phyloP scores from a whole-genome alignment of 208 protist genomes.

The Trichomonas gallinae region DNA sequence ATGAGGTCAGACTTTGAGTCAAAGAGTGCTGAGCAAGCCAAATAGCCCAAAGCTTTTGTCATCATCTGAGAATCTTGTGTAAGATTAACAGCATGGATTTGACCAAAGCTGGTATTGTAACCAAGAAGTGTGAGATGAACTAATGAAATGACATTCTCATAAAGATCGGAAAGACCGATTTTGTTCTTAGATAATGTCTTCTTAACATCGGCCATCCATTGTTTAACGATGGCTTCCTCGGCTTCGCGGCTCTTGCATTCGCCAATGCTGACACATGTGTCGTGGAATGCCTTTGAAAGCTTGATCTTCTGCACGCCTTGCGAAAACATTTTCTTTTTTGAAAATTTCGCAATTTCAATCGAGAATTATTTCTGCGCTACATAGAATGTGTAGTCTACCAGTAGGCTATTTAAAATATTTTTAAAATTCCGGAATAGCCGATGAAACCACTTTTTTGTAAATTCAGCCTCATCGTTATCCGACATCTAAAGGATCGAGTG shows the following conservation, averaged over 20 bases:
- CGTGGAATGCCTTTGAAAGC: not conserved
- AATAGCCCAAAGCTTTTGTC: not conserved
- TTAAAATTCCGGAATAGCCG: no score
- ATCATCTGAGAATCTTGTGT: constrained; percentile 1
- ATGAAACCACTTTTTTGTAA: no score
- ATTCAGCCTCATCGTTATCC: no score
- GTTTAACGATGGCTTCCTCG: not conserved
- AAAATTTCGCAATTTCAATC: no score
- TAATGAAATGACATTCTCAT: not conserved
- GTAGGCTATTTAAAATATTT: no score
- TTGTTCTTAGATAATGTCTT: not conserved
- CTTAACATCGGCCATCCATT: not conserved
- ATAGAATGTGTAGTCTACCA: no score
- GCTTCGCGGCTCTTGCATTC: not conserved
- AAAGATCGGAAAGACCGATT: not conserved
- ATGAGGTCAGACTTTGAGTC: not conserved
- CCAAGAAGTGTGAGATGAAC: not conserved
- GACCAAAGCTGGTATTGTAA: not conserved
- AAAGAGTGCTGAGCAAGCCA: not conserved
- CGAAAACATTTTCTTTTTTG: not conserved
- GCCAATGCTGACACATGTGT: not conserved
- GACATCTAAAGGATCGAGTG: no score
- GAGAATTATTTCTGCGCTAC: no score
- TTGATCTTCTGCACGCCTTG: not conserved
- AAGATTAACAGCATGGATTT: constrained; percentile 19